phyloP scores from a whole-genome alignment of 2,329 filamentous ascomycete genomes.

The Fusarium oxysporum region DNA sequence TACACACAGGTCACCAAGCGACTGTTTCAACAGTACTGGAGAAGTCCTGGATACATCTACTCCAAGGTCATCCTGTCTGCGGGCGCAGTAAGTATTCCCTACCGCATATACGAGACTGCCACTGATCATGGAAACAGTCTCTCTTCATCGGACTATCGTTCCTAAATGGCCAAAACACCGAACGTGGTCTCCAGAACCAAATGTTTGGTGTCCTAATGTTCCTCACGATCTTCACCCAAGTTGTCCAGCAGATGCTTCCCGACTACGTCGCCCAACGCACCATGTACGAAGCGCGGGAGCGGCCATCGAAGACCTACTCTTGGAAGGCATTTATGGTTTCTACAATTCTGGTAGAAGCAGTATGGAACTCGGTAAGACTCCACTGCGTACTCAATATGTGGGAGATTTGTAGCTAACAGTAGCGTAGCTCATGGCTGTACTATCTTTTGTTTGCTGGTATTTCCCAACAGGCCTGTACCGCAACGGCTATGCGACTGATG shows the following conservation, averaged over 20 bases:
- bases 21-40: slow-evolving; percentile 51
- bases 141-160: slow-evolving; percentile 79
- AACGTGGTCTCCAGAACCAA: slow-evolving; percentile 76
- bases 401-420: neutral
- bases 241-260: slow-evolving; percentile 76
- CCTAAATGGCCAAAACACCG: slow-evolving; percentile 68
- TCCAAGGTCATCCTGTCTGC: slow-evolving; percentile 57
- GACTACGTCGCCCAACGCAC: slow-evolving; percentile 76
- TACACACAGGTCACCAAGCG: slow-evolving; percentile 53
- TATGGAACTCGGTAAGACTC: slow-evolving; percentile 70
- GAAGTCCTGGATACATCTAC: slow-evolving; percentile 70
- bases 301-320: slow-evolving; percentile 74
- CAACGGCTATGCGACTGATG: slow-evolving; percentile 65
- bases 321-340: slow-evolving; percentile 76
- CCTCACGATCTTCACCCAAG: slow-evolving; percentile 74
- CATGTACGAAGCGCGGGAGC: slow-evolving; percentile 76
- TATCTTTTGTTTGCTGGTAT: slow-evolving; percentile 75
- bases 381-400: rapidly evolving
- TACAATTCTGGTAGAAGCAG: slow-evolving; percentile 71
- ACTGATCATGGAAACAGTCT: slow-evolving; percentile 15
- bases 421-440: slow-evolving; percentile 51
- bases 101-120: rapidly evolving
- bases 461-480: slow-evolving; percentile 73
- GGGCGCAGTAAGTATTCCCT: slow-evolving; percentile 47
- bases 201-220: slow-evolving; percentile 80